phyloP scores from a whole-genome alignment of 768 basidiomycete species.

The Tricholoma matsutake region DNA sequence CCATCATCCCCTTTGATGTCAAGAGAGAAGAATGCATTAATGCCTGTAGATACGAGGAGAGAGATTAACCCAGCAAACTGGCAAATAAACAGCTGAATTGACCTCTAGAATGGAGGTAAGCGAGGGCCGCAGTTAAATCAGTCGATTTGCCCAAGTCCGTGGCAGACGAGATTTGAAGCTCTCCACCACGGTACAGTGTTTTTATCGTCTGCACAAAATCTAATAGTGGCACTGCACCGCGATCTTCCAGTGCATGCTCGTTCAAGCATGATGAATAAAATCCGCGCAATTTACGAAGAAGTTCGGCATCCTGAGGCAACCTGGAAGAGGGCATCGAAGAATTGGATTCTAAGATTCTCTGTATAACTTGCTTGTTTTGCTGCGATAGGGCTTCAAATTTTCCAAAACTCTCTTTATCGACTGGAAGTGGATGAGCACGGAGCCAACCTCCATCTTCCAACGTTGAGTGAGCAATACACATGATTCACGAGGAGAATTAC shows the following conservation, averaged over 20 bases:
- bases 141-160: constrained; percentile 29
- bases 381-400: constrained; percentile 70
- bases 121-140: constrained; percentile 77
- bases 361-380: constrained; percentile 77
- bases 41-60: constrained; percentile 41
- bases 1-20: constrained; percentile 87
- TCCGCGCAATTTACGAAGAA: constrained; percentile 62
- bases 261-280: constrained; percentile 84
- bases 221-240: constrained; percentile 69
- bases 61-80: background rate
- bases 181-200: constrained; percentile 55
- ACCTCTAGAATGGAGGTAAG: constrained; percentile 88
- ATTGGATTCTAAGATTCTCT: constrained; percentile 60
- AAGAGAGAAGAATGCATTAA: constrained; percentile 77
- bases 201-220: constrained; percentile 62
- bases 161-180: constrained; percentile 29
- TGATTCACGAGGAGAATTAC: constrained; percentile 29
- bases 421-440: constrained; percentile 76
- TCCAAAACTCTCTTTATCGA: constrained; percentile 73
- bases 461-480: background rate
- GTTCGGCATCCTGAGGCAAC: constrained; percentile 45
- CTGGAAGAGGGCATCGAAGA: constrained; percentile 29
- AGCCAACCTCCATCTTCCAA: constrained; percentile 84
- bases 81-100: constrained; percentile 13
- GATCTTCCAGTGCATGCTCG: constrained; percentile 68